A percentile compares a stretch with the other conserved stretches of the same genome.
Conservation (phyloP, 306 rosid species). For the Prunus fruticosa region DNA sequence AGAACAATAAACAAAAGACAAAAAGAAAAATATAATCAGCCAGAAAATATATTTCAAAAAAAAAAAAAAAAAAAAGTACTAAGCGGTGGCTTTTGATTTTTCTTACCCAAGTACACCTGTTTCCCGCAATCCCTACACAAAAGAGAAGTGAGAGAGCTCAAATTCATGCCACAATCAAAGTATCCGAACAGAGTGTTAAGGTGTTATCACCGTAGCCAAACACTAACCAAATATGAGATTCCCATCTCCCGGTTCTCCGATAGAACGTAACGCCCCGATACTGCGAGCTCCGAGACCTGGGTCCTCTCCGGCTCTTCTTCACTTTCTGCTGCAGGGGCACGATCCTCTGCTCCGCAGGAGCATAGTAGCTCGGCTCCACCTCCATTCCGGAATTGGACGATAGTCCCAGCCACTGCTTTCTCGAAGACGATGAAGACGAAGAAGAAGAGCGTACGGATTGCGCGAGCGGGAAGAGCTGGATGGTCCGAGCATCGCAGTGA, state of each 20-base stretch:
- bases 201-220: not conserved
- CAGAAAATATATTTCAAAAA: not conserved
- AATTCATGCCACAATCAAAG: not conserved
- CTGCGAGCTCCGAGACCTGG: slow-evolving; percentile 89
- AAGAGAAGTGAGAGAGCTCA: slow-evolving; percentile 2
- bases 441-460: slow-evolving; percentile 9
- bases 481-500: slow-evolving; percentile 31
- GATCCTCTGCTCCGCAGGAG: slow-evolving; percentile 30
- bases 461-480: slow-evolving; percentile 61
- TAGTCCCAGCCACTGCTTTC: slow-evolving; percentile 40
- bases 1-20: too few species aligned
- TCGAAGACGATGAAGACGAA: slow-evolving; percentile 18
- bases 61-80: not conserved
- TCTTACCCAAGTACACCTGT: slow-evolving; percentile 89
- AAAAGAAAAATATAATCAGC: not conserved
- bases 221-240: slow-evolving; percentile 87
- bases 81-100: not conserved
- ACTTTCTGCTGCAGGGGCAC: slow-evolving; percentile 36
- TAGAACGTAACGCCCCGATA: slow-evolving; percentile 94
- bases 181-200: not conserved
- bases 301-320: slow-evolving; percentile 89
- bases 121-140: slow-evolving; percentile 83
- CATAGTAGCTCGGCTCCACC: slow-evolving; percentile 25
- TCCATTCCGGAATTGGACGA: not conserved
- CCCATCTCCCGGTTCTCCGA: slow-evolving; percentile 95